Conservation (phyloP, 2,329 filamentous ascomycete genomes). For the Cyanodermella asteris region DNA sequence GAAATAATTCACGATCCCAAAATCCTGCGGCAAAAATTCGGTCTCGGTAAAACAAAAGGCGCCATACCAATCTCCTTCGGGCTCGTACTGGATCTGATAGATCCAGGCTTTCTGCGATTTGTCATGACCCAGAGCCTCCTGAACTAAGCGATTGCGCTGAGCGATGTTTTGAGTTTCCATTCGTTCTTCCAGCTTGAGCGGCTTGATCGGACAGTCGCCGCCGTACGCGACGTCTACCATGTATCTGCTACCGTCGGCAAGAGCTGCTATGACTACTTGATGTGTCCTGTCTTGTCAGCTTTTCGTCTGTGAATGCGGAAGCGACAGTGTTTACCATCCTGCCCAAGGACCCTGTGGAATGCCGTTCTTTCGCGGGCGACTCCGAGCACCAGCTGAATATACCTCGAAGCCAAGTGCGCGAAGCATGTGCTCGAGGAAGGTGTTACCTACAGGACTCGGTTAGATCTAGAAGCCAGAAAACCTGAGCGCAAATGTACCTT, state of each 20-base stretch:
- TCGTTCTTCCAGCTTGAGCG: slow-evolving; percentile 29
- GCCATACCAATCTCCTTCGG: slow-evolving; percentile 30
- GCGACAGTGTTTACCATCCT: slow-evolving; percentile 19
- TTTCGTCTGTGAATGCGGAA: background rate
- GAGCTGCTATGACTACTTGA: slow-evolving; percentile 38
- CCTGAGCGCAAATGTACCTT: too few species aligned
- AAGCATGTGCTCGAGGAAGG: slow-evolving; percentile 29
- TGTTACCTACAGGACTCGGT: too few species aligned
- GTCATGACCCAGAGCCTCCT: slow-evolving; percentile 16
- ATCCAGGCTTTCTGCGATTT: slow-evolving; percentile 40
- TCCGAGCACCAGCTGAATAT: slow-evolving; percentile 33
- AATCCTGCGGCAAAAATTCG: slow-evolving; percentile 41
- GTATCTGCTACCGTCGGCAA: slow-evolving; percentile 27
- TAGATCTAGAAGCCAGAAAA: too few species aligned
- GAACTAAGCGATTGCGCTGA: slow-evolving; percentile 26
- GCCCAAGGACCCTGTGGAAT: slow-evolving; percentile 20
- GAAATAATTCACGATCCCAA: slow-evolving; percentile 35
- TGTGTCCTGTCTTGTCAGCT: slow-evolving; percentile 16
- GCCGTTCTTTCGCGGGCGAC: slow-evolving; percentile 15
- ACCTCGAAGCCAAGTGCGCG: slow-evolving; percentile 29
- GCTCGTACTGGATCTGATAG: slow-evolving; percentile 34
- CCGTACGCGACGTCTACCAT: slow-evolving; percentile 43
- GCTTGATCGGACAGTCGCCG: slow-evolving; percentile 35
- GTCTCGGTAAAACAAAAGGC: slow-evolving; percentile 44
- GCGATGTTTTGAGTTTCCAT: slow-evolving; percentile 25